These are phyloP conservation scores for Capsicum baccatum DNA, from an alignment of 257 asterid species.

Conservation along the genomic window DNA sequence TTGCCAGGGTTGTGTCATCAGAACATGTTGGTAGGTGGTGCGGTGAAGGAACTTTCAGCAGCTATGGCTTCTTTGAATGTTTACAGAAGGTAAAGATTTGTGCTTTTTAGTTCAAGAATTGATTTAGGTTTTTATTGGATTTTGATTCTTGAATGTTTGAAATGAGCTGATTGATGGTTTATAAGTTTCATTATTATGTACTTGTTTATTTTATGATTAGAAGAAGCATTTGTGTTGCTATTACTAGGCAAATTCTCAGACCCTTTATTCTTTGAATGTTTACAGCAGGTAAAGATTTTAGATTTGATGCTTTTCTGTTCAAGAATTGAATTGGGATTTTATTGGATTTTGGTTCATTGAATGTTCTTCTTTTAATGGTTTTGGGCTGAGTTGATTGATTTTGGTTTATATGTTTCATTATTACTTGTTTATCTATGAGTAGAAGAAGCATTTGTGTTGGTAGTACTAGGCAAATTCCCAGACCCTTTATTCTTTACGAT, in stretches of 20 bases:
- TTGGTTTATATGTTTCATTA: not conserved
- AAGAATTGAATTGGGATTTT: slow-evolving; percentile 28
- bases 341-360: slow-evolving; percentile 28
- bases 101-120: slow-evolving; percentile 29
- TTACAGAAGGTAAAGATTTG: slow-evolving; percentile 60
- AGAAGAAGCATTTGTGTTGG: slow-evolving; percentile 49
- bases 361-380: not conserved
- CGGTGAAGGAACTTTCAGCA: slow-evolving; percentile 42
- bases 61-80: slow-evolving; percentile 44
- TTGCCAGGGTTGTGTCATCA: slow-evolving; percentile 49
- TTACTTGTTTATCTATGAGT: slow-evolving; percentile 44
- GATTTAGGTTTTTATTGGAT: slow-evolving; percentile 12
- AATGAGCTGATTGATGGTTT: not conserved
- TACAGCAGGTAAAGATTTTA: slow-evolving; percentile 59
- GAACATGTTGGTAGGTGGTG: slow-evolving; percentile 41
- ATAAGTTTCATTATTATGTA: not conserved
- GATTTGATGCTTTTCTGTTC: slow-evolving; percentile 28
- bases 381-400: not conserved
- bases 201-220: slow-evolving; percentile 46
- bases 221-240: slow-evolving; percentile 46
- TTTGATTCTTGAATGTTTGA: slow-evolving; percentile 29
- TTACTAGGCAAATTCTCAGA: too few relatives aligned
- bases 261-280: slow-evolving; percentile 35
- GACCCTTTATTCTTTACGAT: slow-evolving; percentile 68
- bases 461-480: slow-evolving; percentile 60